phyloP scores from a whole-genome alignment of 495 filamentous ascomycete species.

The Podospora australis region DNA sequence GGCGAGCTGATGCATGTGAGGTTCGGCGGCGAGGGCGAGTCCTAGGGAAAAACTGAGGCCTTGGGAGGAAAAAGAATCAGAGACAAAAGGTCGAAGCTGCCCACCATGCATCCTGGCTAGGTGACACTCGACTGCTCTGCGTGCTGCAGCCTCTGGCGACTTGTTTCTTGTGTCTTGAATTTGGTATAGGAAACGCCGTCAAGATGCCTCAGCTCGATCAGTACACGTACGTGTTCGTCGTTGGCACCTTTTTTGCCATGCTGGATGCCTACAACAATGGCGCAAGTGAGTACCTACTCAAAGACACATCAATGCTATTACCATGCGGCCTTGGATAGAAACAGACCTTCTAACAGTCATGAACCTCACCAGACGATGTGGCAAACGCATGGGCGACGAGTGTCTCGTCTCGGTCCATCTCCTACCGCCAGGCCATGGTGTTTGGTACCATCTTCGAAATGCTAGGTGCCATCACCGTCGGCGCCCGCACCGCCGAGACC shows the following conservation, averaged over 20 bases:
- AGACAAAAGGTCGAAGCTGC: no score
- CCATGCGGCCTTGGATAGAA: no score
- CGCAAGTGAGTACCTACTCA: constrained; percentile 14
- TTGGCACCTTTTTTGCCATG: constrained; percentile 69
- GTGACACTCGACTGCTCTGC: background rate
- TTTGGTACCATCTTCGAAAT: constrained; percentile 62
- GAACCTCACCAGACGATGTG: constrained; percentile 53
- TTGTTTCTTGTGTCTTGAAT: no score
- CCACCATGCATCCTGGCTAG: background rate
- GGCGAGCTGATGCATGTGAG: background rate
- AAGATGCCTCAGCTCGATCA: constrained; percentile 43
- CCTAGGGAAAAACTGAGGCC: background rate
- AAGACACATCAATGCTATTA: no score
- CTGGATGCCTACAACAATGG: constrained; percentile 66
- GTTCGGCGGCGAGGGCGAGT: background rate
- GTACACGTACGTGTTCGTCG: constrained; percentile 64
- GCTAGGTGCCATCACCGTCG: constrained; percentile 56
- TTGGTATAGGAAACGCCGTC: no score
- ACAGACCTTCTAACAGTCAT: background rate
- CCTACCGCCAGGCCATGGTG: constrained; percentile 60
- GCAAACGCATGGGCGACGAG: constrained; percentile 70
- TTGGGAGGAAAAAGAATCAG: background rate
- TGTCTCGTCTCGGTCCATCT: constrained; percentile 61
- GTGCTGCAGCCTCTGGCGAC: no score
- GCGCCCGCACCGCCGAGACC: constrained; percentile 58